Evolutionary conservation across 352 stramenopile genomes (phyloP).

Genomic region (Globisporangium viniferum): DNA sequence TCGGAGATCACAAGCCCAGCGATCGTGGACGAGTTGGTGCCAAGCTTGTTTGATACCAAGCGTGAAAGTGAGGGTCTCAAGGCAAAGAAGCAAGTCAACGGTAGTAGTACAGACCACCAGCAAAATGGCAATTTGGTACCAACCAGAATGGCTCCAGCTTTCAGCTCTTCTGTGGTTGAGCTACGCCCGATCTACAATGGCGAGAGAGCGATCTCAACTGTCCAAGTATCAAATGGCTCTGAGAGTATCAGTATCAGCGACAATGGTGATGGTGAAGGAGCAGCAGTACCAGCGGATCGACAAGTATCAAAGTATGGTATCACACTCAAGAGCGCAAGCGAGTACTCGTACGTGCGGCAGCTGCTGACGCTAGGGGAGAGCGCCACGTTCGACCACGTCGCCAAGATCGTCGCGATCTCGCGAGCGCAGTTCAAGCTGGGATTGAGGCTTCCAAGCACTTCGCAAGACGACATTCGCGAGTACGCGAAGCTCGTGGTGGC

Average conservation of each 20-base stretch:
- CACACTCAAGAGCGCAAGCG: neutral
- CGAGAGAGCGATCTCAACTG: neutral
- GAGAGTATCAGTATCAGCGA: neutral
- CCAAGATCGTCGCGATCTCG: neutral
- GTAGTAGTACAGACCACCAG: neutral
- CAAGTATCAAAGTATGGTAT: neutral
- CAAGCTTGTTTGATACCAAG: conserved; percentile 4
- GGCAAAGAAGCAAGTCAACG: neutral
- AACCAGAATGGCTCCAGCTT: neutral
- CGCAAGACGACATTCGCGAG: neutral
- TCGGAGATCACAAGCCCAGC: conserved; percentile 16
- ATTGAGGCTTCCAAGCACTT: neutral
- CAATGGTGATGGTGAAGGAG: neutral
- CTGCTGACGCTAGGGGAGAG: neutral
- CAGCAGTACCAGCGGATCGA: neutral
- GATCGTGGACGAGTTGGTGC: conserved; percentile 26
- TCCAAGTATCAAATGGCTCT: neutral
- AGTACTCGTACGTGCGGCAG: neutral
- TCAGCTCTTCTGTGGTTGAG: neutral
- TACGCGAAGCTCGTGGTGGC: conserved; percentile 20
- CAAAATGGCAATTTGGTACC: neutral
- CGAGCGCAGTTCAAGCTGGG: neutral
- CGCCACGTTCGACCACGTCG: conserved; percentile 4
- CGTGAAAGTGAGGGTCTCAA: neutral
- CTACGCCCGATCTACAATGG: neutral